Evolutionary conservation across 2,329 filamentous ascomycete species (phyloP).

Genomic region (Epichloe amarillans): DNA sequence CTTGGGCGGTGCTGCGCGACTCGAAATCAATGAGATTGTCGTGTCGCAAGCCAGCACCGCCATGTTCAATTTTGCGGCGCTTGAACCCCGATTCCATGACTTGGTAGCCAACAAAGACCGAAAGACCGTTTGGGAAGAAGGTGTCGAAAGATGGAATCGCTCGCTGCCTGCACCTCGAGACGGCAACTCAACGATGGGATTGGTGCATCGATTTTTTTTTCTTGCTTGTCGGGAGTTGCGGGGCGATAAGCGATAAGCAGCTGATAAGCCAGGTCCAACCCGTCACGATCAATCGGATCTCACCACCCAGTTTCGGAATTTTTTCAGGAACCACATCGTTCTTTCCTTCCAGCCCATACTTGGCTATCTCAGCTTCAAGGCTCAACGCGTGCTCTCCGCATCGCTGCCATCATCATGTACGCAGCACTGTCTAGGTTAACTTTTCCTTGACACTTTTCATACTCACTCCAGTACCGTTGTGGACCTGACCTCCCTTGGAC

Average conservation of each 20-base stretch:
- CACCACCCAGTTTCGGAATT: too few species aligned
- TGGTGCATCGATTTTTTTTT: neutral
- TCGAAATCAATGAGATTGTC: conserved; percentile 27
- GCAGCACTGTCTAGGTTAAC: too few species aligned
- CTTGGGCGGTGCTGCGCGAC: conserved; percentile 23
- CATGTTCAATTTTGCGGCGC: conserved; percentile 34
- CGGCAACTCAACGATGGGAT: neutral
- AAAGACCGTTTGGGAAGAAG: neutral
- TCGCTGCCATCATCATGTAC: too few species aligned
- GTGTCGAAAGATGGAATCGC: neutral
- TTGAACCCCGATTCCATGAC: conserved; percentile 35
- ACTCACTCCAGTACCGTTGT: too few species aligned
- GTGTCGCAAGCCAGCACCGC: conserved; percentile 20
- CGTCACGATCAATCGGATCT: too few species aligned
- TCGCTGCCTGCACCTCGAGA: neutral
- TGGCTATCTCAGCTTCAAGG: too few species aligned
- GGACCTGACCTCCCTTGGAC: too few species aligned
- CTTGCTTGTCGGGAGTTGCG: conserved; percentile 6
- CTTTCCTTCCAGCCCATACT: too few species aligned
- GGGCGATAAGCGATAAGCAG: conserved; percentile 13
- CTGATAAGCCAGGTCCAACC: conserved; percentile 9
- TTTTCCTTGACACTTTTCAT: too few species aligned
- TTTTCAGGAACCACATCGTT: too few species aligned
- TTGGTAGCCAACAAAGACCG: neutral
- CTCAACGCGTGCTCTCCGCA: too few species aligned